These are phyloP conservation scores for Camelina sativa DNA, from an alignment of 345 rosid genomes.

Conservation along the genomic window DNA sequence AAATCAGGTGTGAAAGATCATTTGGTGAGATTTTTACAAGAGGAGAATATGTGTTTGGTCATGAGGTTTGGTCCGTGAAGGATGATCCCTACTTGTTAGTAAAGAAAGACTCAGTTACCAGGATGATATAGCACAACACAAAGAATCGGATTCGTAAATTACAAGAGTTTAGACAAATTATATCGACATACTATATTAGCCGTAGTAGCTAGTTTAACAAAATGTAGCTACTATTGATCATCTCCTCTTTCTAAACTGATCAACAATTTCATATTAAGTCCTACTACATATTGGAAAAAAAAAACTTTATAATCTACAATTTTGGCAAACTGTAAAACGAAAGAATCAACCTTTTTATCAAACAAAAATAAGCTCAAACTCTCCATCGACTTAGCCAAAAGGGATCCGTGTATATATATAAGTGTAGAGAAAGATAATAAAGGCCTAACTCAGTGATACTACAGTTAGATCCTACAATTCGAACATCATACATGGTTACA, in stretches of 20 bases:
- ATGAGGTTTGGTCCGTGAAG: not conserved
- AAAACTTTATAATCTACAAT: not conserved
- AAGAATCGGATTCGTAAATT: not conserved
- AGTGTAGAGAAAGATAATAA: not conserved
- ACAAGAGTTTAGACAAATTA: not conserved
- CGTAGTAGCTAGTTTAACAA: not conserved
- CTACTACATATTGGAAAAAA: not conserved
- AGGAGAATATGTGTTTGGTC: not conserved
- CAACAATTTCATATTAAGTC: not conserved
- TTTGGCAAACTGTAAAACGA: not conserved
- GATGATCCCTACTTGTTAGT: not conserved
- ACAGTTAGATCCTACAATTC: no score
- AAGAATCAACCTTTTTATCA: not conserved
- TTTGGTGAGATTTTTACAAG: not conserved
- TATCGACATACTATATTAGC: not conserved
- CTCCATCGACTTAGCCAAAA: not conserved
- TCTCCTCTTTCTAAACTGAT: conserved; percentile 1
- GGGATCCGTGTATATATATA: no score
- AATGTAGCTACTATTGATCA: not conserved
- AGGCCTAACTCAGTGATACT: not conserved
- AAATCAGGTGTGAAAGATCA: not conserved
- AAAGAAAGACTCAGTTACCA: not conserved
- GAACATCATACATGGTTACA: not conserved
- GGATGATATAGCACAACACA: not conserved
- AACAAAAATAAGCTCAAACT: not conserved